Evolutionary conservation across 192 early-diverging fungal genomes (phyloP), one percentile per base, ranked within the genome.

Genomic region (Pilaira anomala): DNA sequence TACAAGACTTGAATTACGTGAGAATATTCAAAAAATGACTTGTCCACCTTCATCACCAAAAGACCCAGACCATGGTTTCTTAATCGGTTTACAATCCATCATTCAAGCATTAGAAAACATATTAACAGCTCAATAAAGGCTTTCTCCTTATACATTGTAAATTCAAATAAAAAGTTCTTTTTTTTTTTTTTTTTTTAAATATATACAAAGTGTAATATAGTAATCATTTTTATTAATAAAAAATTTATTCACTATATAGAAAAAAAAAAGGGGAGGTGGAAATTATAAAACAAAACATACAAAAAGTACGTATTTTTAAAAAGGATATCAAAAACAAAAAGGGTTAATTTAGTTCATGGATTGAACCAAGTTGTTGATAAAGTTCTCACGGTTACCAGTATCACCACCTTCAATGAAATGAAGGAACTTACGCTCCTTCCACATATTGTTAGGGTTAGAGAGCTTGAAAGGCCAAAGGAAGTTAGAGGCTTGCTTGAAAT

Each of bases 401-500:
- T 98, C 96, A 75, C 97, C 97, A 72, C 95, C 96, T 82, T 99
- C 90, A 67, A 98, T 89, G 76, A 96, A 99, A 88, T 98, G 91
- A 26, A 79, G 77, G 61, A 88, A 82, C 88, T 99, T 99, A 85
- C 95, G 93, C 62, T 83, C 83, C 69, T 85, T 80, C 90, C 86
- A 98, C 65, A 94, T 94, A 73, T 96, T 96, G 67, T 84, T 98
- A 68, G 97, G 96, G 90, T 96, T 97, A 67, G 92, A 95, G 67
- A 99, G 86, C 83, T 93, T 92, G 87, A 99, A 97, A 65, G 97
- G 89, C 97, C 97, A 99, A 76, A 99, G 84, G 88, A 99, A 99
- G 87, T 90, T 92, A 84, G 91, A 93, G 80, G 90, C 97, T 72
- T 86, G 77, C 81, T 88, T 90, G 80, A 90, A 90, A 89, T 97